Evolutionary conservation across 2,329 filamentous ascomycete genomes (phyloP).

Genomic region (Gaeumannomyces tritici): DNA sequence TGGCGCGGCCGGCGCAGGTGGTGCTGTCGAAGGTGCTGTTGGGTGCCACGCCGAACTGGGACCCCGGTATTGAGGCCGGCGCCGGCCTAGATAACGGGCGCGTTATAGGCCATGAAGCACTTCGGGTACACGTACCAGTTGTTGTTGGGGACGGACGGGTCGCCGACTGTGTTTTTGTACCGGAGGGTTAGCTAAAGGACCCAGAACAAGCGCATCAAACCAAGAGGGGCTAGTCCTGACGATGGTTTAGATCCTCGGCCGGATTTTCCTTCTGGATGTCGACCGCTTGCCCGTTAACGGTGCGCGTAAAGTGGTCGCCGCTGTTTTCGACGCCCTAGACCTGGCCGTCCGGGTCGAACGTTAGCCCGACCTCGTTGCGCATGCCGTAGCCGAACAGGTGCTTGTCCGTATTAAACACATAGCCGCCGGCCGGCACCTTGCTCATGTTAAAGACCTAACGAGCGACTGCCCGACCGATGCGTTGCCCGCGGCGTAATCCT

Average conservation of each 20-base stretch:
- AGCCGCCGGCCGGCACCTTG: slow-evolving; percentile 23
- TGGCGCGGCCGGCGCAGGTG: slow-evolving; percentile 7
- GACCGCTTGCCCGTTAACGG: slow-evolving; percentile 27
- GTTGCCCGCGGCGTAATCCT: slow-evolving; percentile 24
- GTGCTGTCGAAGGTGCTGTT: slow-evolving; percentile 6
- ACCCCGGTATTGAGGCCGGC: slow-evolving; percentile 21
- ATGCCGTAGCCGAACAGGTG: slow-evolving; percentile 33
- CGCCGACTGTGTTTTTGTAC: slow-evolving; percentile 18
- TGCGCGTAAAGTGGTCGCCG: slow-evolving; percentile 41
- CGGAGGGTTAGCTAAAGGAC: too few species aligned
- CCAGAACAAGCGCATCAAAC: too few species aligned
- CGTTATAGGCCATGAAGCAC: slow-evolving; percentile 12
- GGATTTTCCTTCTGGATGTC: slow-evolving; percentile 26
- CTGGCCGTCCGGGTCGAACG: slow-evolving; percentile 29
- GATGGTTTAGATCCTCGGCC: slow-evolving; percentile 46
- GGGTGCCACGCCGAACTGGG: slow-evolving; percentile 23
- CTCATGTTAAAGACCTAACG: slow-evolving; percentile 31
- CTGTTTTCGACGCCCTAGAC: slow-evolving; percentile 38
- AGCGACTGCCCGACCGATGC: slow-evolving; percentile 25
- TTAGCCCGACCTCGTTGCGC: slow-evolving; percentile 53
- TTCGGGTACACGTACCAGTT: slow-evolving; percentile 41
- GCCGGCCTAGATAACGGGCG: slow-evolving; percentile 15
- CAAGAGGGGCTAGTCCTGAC: slow-evolving; percentile 19
- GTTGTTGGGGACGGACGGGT: slow-evolving; percentile 16
- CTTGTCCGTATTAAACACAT: slow-evolving; percentile 28